phyloP scores from a whole-genome alignment of 331 rosid genomes.

The Quercus phellos region DNA sequence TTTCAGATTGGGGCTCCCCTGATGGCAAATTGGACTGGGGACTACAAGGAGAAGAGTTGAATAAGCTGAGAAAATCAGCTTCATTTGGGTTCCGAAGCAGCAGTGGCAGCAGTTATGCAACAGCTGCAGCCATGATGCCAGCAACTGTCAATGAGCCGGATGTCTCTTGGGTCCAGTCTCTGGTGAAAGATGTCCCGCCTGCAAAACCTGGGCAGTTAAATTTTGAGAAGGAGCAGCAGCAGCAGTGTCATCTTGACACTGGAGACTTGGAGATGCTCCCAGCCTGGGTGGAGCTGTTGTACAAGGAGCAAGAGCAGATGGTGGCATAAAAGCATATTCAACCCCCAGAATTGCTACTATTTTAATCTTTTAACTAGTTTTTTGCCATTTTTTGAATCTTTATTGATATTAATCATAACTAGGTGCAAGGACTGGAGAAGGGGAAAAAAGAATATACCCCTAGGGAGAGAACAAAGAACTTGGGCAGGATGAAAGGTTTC shows the following conservation, averaged over 20 bases:
- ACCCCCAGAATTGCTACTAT: slow-evolving; percentile 5
- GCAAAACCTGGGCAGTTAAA: slow-evolving; percentile 22
- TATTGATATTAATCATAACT: slow-evolving; percentile 41
- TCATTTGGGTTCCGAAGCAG: slow-evolving; percentile 59
- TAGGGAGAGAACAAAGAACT: slow-evolving; percentile 16
- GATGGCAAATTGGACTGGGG: slow-evolving; percentile 74
- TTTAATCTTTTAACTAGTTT: slow-evolving; percentile 22
- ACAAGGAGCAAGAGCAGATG: slow-evolving; percentile 67
- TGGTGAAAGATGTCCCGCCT: slow-evolving; percentile 53
- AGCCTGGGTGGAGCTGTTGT: slow-evolving; percentile 61
- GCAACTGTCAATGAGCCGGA: slow-evolving; percentile 43
- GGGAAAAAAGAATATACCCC: slow-evolving; percentile 16
- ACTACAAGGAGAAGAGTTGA: slow-evolving; percentile 54
- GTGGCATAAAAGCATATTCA: slow-evolving; percentile 39
- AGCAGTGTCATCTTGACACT: slow-evolving; percentile 40
- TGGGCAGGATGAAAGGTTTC: slow-evolving; percentile 47
- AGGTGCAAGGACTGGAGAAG: slow-evolving; percentile 25
- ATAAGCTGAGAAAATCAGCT: slow-evolving; percentile 60
- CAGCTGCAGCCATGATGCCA: slow-evolving; percentile 18
- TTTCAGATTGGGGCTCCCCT: slow-evolving; percentile 67
- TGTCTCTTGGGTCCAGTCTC: slow-evolving; percentile 73
- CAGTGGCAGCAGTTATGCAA: slow-evolving; percentile 21
- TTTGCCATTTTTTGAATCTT: slow-evolving; percentile 28
- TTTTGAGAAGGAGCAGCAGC: slow-evolving; percentile 44
- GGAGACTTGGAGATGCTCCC: slow-evolving; percentile 41